Base-by-base conservation (phyloP, 75 land plant species). In the Isoetes taiwanensis region DNA sequence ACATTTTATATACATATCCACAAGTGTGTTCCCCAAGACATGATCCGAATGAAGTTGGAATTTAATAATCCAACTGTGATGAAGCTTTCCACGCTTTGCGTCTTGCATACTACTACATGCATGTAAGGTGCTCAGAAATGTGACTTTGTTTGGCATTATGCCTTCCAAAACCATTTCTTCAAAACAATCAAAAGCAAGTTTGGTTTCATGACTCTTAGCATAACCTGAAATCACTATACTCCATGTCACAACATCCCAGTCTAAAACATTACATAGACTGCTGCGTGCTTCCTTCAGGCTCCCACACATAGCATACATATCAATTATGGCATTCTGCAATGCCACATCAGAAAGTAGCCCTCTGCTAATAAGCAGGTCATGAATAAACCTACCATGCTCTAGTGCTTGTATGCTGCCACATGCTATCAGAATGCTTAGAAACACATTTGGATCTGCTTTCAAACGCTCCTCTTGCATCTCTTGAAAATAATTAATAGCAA, bases 61-160 rank as follows among this genome's bases (percentile, higher is more conserved):
- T 24, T 58, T 37, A 16, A 59, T 26, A 52, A 59, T 20, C 9
- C 33, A 32, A 32, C 43, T 50, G 37, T 67, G 70, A 37, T 59
- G 53, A 61, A 69, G 70, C 42, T 65, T 59, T 27, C 63, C 70
- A n/a, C n/a, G n/a, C n/a, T n/a, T n/a, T n/a, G n/a, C n/a, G n/a
- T n/a, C n/a, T n/a, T n/a, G n/a, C n/a, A n/a, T n/a, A 34, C 59
- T 62, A 16, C 68, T 64, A 50, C 74, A 71, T 5, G 68, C 63
- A 52, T n/a, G 41, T 10, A 71, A 19, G 10, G 64, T 30, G 17
- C 48, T 54, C 21, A 64, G 32, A 56, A 64, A 71, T 19, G 74
- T 71, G 0, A 64, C 35, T 12, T 20, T 50, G 56, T 71, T 57
- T n/a, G 74, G 68, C 11, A 5, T 14, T 0, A 64, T 10, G 4